Evolutionary conservation across 192 early-diverging fungal genomes (phyloP).

Genomic region (Rhizoclosmatium globosum): DNA sequence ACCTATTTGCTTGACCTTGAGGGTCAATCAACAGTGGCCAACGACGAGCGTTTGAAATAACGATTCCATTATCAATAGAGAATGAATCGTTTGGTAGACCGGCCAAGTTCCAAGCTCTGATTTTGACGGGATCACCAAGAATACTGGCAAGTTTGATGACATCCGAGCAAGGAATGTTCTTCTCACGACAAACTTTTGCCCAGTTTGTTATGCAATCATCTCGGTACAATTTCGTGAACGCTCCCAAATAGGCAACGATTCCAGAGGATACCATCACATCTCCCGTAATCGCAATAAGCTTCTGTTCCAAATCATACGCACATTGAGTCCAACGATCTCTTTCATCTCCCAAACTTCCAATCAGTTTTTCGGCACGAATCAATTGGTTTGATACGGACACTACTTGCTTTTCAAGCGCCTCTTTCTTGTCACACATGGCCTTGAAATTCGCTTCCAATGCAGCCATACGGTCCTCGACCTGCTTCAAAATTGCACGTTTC

Average conservation of each 20-base stretch:
- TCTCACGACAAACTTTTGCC: constrained; percentile 52
- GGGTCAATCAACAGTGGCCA: constrained; percentile 73
- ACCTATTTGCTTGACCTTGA: constrained; percentile 67
- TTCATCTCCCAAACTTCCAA: constrained; percentile 67
- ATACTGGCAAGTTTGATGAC: constrained; percentile 58
- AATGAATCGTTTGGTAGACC: constrained; percentile 69
- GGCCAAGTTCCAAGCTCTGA: constrained; percentile 61
- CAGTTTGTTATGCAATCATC: constrained; percentile 64
- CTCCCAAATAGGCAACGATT: constrained; percentile 67
- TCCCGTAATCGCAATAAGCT: constrained; percentile 60
- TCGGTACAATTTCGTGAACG: constrained; percentile 66
- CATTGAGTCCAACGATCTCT: constrained; percentile 67
- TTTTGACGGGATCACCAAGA: constrained; percentile 64
- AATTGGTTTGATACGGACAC: constrained; percentile 67
- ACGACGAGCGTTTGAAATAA: constrained; percentile 63
- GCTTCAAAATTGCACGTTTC: constrained; percentile 64
- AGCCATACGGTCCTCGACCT: constrained; percentile 66
- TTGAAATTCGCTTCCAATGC: constrained; percentile 63
- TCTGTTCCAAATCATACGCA: constrained; percentile 58
- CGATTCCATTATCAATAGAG: constrained; percentile 68
- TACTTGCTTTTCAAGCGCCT: constrained; percentile 64
- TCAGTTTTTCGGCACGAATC: constrained; percentile 67
- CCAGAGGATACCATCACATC: constrained; percentile 68
- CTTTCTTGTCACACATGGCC: constrained; percentile 65
- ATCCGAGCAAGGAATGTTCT: constrained; percentile 64